phyloP scores from a whole-genome alignment of 768 basidiomycete species.

The Asterophora parasitica region DNA sequence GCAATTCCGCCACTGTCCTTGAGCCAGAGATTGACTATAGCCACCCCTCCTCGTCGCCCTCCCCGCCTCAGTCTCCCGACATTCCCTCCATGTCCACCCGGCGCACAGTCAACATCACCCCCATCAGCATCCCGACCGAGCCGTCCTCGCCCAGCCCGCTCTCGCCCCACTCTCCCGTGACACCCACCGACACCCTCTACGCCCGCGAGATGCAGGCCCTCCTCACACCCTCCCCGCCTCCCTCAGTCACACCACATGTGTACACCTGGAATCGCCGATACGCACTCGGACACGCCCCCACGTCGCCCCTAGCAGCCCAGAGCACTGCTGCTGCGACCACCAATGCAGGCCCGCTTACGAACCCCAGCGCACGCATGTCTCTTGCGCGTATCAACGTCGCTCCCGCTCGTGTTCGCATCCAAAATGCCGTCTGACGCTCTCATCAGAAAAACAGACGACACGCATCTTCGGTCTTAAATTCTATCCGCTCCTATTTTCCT shows the following conservation, averaged over 20 bases:
- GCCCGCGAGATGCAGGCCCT: constrained; percentile 21
- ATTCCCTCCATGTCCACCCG: constrained; percentile 11
- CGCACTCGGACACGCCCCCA: constrained; percentile 22
- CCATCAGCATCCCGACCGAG: constrained; percentile 29
- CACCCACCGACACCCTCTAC: constrained; percentile 22
- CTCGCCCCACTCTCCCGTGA: constrained; percentile 24
- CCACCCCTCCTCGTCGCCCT: neutral
- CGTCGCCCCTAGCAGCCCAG: constrained; percentile 28
- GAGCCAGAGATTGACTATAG: constrained; percentile 13
- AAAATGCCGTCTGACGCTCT: constrained; percentile 31
- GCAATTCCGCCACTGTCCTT: constrained; percentile 20
- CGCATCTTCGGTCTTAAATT: constrained; percentile 8
- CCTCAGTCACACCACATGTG: constrained; percentile 50
- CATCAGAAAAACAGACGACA: constrained; percentile 5
- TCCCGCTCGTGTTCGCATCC: constrained; percentile 40
- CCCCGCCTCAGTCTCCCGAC: constrained; percentile 18
- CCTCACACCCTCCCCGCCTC: constrained; percentile 49
- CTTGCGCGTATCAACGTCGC: constrained; percentile 46
- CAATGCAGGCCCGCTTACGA: constrained; percentile 43
- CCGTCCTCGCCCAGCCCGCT: constrained; percentile 25
- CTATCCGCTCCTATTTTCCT: neutral
- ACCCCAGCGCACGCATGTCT: constrained; percentile 55
- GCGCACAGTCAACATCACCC: constrained; percentile 30
- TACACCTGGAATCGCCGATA: constrained; percentile 44
- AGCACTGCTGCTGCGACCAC: constrained; percentile 18